A percentile compares a stretch with the other conserved stretches of the same genome.
Evolutionary conservation across 2,329 filamentous ascomycete species (phyloP).

Genomic region (Aspergillus chevalieri): DNA sequence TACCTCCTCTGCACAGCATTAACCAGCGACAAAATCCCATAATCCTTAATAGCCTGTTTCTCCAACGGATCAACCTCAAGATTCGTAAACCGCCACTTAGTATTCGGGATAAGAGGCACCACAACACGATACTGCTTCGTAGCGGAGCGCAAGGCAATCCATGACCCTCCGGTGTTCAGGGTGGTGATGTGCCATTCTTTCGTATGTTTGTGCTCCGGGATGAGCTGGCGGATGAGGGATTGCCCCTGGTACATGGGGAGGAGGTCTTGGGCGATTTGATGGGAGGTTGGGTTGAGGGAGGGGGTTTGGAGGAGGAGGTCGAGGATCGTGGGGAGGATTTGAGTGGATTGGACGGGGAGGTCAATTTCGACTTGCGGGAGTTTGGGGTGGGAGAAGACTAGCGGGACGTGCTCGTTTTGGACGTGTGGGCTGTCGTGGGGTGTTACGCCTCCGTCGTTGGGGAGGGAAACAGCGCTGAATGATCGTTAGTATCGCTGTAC

Average conservation of each 20-base stretch:
- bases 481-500: constrained; percentile 1
- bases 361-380: constrained; percentile 24
- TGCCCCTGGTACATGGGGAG: constrained; percentile 28
- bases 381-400: constrained; percentile 27
- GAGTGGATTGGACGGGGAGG: constrained; percentile 22
- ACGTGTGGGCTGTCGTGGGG: constrained; percentile 29
- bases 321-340: constrained; percentile 27
- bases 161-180: constrained; percentile 30
- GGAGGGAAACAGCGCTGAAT: constrained; percentile 25
- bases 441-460: constrained; percentile 29
- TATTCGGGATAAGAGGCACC: constrained; percentile 24
- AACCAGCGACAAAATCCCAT: constrained; percentile 18
- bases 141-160: constrained; percentile 26
- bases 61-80: constrained; percentile 21
- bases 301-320: constrained; percentile 26
- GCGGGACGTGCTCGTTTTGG: constrained; percentile 28
- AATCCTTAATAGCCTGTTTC: constrained; percentile 15
- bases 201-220: constrained; percentile 13
- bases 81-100: constrained; percentile 30
- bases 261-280: constrained; percentile 18
- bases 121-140: constrained; percentile 24
- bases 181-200: constrained; percentile 30
- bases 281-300: constrained; percentile 19
- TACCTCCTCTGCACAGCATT: constrained; percentile 13
- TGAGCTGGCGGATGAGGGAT: constrained; percentile 24